A percentile compares a stretch with the other conserved stretches of the same genome.
phyloP scores from a whole-genome alignment of 768 basidiomycete genomes.

The Cubamyces lactineus region DNA sequence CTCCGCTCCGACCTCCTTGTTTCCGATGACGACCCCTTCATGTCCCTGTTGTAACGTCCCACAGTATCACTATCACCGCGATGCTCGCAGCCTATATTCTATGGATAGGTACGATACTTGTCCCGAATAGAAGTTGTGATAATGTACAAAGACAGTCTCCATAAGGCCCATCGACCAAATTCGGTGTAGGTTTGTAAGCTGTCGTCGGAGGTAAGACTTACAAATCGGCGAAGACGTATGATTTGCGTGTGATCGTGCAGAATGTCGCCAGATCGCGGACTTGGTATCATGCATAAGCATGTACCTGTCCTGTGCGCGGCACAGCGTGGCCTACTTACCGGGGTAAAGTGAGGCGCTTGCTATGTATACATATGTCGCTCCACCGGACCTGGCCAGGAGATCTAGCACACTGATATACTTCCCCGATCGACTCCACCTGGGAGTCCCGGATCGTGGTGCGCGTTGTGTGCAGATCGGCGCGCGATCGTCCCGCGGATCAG shows the following conservation, averaged over 20 bases:
- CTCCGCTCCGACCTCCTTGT: neutral
- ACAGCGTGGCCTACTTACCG: too few species aligned
- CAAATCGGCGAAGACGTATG: too few species aligned
- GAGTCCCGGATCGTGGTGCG: too few species aligned
- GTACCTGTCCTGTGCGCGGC: too few species aligned
- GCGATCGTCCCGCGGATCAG: neutral
- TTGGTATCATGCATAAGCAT: neutral
- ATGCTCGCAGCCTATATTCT: neutral
- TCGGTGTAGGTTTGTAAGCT: neutral
- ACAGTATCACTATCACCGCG: neutral
- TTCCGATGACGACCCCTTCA: conserved; percentile 9
- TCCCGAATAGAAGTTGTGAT: conserved; percentile 10
- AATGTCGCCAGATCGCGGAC: conserved; percentile 11
- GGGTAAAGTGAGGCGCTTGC: neutral
- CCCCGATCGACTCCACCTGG: neutral
- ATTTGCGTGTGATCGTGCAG: neutral
- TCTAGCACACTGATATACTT: too few species aligned
- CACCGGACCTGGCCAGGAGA: too few species aligned
- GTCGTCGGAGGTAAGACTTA: too few species aligned
- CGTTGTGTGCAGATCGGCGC: neutral
- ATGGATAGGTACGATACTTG: conserved; percentile 9
- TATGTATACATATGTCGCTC: neutral
- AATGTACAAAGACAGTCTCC: neutral
- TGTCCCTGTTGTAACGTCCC: neutral
- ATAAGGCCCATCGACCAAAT: too few species aligned